These are phyloP conservation scores for barley (Hordeum vulgare) DNA, from an alignment of 176 grass and related monocot species.

Conservation along the genomic window DNA sequence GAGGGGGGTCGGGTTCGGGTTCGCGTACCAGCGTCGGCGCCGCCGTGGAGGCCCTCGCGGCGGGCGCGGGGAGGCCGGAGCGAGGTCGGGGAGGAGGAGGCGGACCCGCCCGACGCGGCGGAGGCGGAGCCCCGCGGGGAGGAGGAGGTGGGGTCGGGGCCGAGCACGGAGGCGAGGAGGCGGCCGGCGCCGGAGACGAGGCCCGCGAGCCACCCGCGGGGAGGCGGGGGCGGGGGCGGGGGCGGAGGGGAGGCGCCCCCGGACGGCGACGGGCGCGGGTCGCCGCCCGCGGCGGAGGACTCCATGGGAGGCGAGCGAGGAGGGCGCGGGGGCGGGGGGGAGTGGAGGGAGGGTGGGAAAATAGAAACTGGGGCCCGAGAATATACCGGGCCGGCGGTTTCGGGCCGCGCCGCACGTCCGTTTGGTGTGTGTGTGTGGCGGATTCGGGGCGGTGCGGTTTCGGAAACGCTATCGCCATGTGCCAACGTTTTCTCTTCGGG, in stretches of 20 bases:
- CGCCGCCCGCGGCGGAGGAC: conserved; percentile 32
- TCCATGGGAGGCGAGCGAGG: conserved; percentile 7
- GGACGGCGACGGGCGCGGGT: neutral
- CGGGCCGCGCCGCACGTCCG: neutral
- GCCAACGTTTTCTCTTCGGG: neutral
- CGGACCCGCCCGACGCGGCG: conserved; percentile 25
- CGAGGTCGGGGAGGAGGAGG: conserved; percentile 28
- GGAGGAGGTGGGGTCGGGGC: conserved; percentile 38
- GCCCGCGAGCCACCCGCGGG: conserved; percentile 47
- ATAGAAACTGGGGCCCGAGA: neutral
- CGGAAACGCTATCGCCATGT: neutral
- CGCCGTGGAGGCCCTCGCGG: neutral
- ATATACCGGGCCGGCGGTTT: neutral
- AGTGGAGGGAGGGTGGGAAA: conserved; percentile 11
- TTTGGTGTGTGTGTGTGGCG: neutral
- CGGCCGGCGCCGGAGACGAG: conserved; percentile 60
- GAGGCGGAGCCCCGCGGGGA: conserved; percentile 22
- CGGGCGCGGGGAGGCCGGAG: neutral
- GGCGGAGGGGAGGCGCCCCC: conserved; percentile 17
- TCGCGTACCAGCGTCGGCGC: neutral
- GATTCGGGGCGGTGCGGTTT: neutral
- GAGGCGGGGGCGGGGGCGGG: neutral
- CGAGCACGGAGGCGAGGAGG: conserved; percentile 55
- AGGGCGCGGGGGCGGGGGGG: neutral
- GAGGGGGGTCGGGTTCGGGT: neutral